Evolutionary conservation across 257 asterid genomes (phyloP).

Genomic region (Lithospermum erythrorhizon): DNA sequence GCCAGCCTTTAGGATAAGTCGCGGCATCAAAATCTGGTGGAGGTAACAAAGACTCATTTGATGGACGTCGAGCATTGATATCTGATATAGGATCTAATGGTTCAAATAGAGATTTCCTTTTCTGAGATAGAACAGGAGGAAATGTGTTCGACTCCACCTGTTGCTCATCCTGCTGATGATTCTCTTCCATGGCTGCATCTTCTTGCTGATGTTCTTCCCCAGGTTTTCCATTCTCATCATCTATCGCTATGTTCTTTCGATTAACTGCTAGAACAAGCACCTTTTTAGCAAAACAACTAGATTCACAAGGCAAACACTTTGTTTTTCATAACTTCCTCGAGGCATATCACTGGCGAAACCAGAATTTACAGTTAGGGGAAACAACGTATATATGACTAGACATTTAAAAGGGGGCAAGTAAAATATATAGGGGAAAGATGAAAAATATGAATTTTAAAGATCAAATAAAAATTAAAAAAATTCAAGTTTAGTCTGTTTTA

Average conservation of each 20-base stretch:
- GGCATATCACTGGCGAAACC: no score
- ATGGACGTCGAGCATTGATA: slow-evolving; percentile 38
- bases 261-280: slow-evolving; percentile 20
- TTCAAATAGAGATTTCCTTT: slow-evolving; percentile 76
- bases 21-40: slow-evolving; percentile 93
- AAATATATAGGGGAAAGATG: no score
- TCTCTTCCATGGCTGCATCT: slow-evolving; percentile 14
- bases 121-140: slow-evolving; percentile 54
- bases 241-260: slow-evolving; percentile 26
- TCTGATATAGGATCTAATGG: slow-evolving; percentile 50
- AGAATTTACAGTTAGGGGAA: no score
- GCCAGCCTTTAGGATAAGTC: slow-evolving; percentile 83
- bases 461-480: no score
- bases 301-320: background rate
- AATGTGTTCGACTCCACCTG: slow-evolving; percentile 31
- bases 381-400: no score
- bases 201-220: slow-evolving; percentile 19
- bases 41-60: slow-evolving; percentile 72
- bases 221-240: slow-evolving; percentile 13
- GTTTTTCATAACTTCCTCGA: background rate
- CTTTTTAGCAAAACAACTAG: slow-evolving; percentile 2
- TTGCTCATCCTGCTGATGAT: slow-evolving; percentile 26
- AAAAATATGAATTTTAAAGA: no score
- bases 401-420: no score
- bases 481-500: no score